Conservation (phyloP, 352 stramenopile genomes). For the Globisporangium apiculatum region DNA sequence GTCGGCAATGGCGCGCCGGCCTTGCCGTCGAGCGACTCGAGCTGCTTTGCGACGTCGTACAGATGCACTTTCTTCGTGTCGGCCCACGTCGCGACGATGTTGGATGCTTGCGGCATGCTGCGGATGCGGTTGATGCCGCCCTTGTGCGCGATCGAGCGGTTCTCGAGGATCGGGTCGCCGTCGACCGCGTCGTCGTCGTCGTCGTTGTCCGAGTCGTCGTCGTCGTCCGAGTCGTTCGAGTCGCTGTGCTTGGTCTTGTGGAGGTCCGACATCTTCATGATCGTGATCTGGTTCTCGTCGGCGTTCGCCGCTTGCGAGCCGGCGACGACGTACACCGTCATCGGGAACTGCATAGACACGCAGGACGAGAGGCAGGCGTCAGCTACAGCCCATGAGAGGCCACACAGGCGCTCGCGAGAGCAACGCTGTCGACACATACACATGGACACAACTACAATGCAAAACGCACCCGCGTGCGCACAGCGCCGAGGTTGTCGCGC, state of each 20-base stretch:
- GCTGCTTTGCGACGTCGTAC: slow-evolving; percentile 92
- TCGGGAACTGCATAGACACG: slow-evolving; percentile 76
- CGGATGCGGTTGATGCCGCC: slow-evolving; percentile 95
- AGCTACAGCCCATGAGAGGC: neutral
- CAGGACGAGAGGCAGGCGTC: neutral
- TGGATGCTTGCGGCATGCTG: slow-evolving; percentile 92
- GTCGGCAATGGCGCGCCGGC: slow-evolving; percentile 34
- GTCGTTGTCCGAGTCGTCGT: slow-evolving; percentile 72
- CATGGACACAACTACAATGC: neutral
- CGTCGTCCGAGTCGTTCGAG: slow-evolving; percentile 44
- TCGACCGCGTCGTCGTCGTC: slow-evolving; percentile 92
- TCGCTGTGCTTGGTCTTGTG: slow-evolving; percentile 89
- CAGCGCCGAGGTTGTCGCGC: slow-evolving; percentile 91
- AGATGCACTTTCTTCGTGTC: slow-evolving; percentile 95
- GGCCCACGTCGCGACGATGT: slow-evolving; percentile 97
- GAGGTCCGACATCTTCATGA: slow-evolving; percentile 98
- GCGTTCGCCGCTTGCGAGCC: slow-evolving; percentile 93
- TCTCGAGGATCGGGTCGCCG: slow-evolving; percentile 93
- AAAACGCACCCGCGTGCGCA: slow-evolving; percentile 57
- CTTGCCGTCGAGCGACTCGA: slow-evolving; percentile 85
- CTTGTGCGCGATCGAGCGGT: slow-evolving; percentile 92
- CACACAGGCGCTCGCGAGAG: neutral
- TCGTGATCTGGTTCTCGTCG: slow-evolving; percentile 95
- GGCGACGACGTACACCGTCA: slow-evolving; percentile 94
- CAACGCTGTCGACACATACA: neutral